phyloP scores from a whole-genome alignment of 768 basidiomycete genomes.

The Tremella fuciformis region DNA sequence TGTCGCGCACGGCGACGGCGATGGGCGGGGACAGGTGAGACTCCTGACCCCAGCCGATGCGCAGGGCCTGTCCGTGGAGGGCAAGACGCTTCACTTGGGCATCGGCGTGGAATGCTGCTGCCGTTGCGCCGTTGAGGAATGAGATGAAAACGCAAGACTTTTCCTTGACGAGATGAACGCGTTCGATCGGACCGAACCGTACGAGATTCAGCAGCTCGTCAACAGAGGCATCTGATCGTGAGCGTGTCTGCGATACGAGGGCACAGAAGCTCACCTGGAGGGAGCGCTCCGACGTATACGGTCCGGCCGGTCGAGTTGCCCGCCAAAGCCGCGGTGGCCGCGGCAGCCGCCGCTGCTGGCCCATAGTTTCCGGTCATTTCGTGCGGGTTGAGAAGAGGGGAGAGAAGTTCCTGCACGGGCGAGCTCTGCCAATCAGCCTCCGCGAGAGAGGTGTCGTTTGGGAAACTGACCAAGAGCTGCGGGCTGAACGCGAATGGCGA shows the following conservation, averaged over 20 bases:
- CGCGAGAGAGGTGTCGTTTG: not conserved
- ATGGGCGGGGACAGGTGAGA: conserved; percentile 82
- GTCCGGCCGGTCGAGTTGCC: conserved; percentile 68
- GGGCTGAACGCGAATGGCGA: not conserved
- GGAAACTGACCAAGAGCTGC: not conserved
- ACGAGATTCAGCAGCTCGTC: conserved; percentile 97
- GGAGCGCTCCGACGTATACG: conserved; percentile 95
- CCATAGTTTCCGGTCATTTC: conserved; percentile 67
- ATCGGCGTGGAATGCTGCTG: conserved; percentile 95
- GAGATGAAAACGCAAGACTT: conserved; percentile 98
- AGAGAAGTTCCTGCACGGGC: conserved; percentile 21
- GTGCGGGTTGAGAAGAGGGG: conserved; percentile 39
- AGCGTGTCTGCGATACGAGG: not conserved
- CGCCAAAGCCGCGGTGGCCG: conserved; percentile 60
- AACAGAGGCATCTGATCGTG: conserved; percentile 71
- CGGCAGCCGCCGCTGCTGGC: conserved; percentile 74
- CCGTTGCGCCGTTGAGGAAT: conserved; percentile 88
- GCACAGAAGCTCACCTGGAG: conserved; percentile 56
- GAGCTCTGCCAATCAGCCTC: not conserved
- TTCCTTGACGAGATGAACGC: conserved; percentile 88
- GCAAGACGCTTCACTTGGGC: conserved; percentile 90
- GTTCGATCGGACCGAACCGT: conserved; percentile 94
- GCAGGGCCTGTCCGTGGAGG: conserved; percentile 91
- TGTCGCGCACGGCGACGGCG: conserved; percentile 80
- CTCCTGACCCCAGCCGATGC: conserved; percentile 98